phyloP scores from a whole-genome alignment of 2,329 filamentous ascomycete species.

The Aureobasidium vineae region DNA sequence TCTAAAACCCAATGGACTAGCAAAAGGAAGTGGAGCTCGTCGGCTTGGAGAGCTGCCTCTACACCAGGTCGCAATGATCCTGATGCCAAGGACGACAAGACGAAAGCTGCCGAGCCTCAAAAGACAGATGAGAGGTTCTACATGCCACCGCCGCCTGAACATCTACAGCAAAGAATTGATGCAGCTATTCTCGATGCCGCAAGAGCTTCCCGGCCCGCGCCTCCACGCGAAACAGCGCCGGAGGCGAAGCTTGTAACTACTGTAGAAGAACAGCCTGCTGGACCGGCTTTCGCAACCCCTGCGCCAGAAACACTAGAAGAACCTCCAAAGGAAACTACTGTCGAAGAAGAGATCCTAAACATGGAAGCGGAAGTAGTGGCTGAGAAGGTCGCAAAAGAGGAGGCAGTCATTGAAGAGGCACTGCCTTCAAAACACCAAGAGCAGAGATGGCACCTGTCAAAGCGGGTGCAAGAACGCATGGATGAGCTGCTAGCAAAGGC shows the following conservation, averaged over 20 bases:
- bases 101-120: conserved; percentile 2
- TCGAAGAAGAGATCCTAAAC: not conserved
- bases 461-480: conserved; percentile 71
- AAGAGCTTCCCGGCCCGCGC: not conserved
- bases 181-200: conserved; percentile 4
- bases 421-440: conserved; percentile 55
- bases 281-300: not conserved
- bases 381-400: not conserved
- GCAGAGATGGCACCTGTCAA: conserved; percentile 57
- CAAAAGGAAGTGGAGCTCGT: conserved; percentile 13
- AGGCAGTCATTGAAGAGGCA: conserved; percentile 34
- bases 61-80: not conserved
- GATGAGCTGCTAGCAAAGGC: conserved; percentile 84
- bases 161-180: conserved; percentile 7
- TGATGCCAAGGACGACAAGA: not conserved
- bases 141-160: conserved; percentile 23
- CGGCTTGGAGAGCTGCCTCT: conserved; percentile 8
- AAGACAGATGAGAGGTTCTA: conserved; percentile 21
- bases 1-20: not conserved
- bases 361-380: not conserved
- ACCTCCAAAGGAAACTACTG: not conserved
- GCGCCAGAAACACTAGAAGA: not conserved
- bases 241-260: not conserved
- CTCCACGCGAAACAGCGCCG: not conserved
- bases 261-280: not conserved